Evolutionary conservation across 2,329 filamentous ascomycete species (phyloP).

Genomic region (Penicillium psychrosexuale): DNA sequence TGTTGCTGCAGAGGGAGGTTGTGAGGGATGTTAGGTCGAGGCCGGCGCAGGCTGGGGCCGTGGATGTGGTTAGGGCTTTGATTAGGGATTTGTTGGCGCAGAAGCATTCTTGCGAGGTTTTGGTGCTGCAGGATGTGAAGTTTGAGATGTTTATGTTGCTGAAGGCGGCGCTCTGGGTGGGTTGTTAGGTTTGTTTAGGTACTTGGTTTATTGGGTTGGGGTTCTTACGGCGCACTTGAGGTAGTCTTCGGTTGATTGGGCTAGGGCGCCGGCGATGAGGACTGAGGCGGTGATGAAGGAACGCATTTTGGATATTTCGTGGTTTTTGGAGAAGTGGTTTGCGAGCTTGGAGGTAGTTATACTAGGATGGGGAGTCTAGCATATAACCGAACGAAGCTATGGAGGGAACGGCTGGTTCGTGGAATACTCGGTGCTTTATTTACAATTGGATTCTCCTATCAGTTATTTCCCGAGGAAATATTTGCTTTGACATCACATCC

Average conservation of each 20-base stretch:
- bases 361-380: background rate
- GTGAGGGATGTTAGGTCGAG: slow-evolving; percentile 6
- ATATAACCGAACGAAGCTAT: background rate
- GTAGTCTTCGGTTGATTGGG: slow-evolving; percentile 8
- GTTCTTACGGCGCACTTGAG: slow-evolving; percentile 19
- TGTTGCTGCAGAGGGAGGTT: slow-evolving; percentile 6
- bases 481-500: slow-evolving; percentile 7
- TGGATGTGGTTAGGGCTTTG: slow-evolving; percentile 1
- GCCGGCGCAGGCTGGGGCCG: slow-evolving; percentile 9
- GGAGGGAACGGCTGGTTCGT: too few relatives aligned
- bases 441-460: background rate
- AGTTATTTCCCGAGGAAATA: slow-evolving; percentile 8
- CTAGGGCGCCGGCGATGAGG: slow-evolving; percentile 13
- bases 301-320: slow-evolving; percentile 17
- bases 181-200: background rate
- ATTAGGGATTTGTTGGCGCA: slow-evolving; percentile 19
- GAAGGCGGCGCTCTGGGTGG: slow-evolving; percentile 9
- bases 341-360: background rate
- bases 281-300: slow-evolving; percentile 16
- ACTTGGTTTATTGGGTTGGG: too few relatives aligned
- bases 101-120: slow-evolving; percentile 14
- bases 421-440: slow-evolving; percentile 7
- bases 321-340: background rate
- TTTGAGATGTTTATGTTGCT: slow-evolving; percentile 4
- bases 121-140: slow-evolving; percentile 9